Evolutionary conservation across 305 asterid genomes (phyloP).

Genomic region (Fraxinus ornus): DNA sequence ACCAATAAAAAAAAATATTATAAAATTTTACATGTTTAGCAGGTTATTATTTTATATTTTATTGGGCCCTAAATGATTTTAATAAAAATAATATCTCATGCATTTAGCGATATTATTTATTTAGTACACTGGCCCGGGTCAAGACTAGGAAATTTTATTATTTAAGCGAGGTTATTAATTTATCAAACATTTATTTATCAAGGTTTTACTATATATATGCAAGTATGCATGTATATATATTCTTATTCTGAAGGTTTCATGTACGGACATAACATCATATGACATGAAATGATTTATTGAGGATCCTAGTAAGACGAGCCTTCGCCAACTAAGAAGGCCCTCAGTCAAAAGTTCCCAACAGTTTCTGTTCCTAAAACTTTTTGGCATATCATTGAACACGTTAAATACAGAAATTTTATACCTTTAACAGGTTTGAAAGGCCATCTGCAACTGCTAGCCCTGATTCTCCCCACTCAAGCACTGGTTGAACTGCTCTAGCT

Average conservation of each 20-base stretch:
- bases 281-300: background rate
- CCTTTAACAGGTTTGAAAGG: conserved; percentile 59
- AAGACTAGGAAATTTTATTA: background rate
- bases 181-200: background rate
- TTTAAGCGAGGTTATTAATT: background rate
- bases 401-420: conserved; percentile 16
- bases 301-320: background rate
- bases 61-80: background rate
- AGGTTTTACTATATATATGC: background rate
- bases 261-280: background rate
- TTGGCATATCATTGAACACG: background rate
- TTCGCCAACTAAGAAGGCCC: background rate
- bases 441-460: conserved; percentile 60
- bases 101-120: background rate
- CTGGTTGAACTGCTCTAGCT: conserved; percentile 67
- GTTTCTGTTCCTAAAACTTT: background rate
- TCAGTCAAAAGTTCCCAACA: background rate
- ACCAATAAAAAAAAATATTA: no score
- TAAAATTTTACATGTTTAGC: no score
- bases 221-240: conserved; percentile 1
- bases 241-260: background rate
- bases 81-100: background rate
- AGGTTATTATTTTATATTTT: no score
- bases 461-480: conserved; percentile 63
- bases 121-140: background rate